Evolutionary conservation across 2,329 filamentous ascomycete species (phyloP), one percentile per base, ranked within the genome.

Genomic region (Monosporascus sp.): DNA sequence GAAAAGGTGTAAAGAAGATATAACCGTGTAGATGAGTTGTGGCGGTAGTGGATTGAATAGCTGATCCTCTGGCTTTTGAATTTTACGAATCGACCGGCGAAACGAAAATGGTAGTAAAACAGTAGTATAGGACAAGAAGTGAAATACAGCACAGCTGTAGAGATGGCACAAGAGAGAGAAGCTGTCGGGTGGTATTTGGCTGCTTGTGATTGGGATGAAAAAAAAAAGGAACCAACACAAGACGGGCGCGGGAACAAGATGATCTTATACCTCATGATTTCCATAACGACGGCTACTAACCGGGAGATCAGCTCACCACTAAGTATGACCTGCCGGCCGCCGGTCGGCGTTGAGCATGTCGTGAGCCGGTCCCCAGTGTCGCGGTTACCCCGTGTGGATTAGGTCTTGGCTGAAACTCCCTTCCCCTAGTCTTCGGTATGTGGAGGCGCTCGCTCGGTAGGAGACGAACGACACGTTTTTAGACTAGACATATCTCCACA

Each of bases 71-170:
- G 31, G 31, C 4, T 34, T 14, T 41, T 24, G 34, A 24, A 34
- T 14, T 34, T 34, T 34, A 34, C 31, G 43, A 27, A 31, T 36
- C 43, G n/a, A 40, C 27, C 19, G 9, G 44, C 44, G 44, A 31
- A 41, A 27, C 11, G 38, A n/a, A 19, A 14, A 22, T 36, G 40
- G n/a, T 31, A 14, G 36, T 41, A 31, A 50, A 22, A 52, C 51
- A 56, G 57, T 37, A 57, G 52, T 52, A 51, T 57, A 56, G 57
- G 52, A 19, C 40, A 59, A 60, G 60, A 63, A 66, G 41, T 24
- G 59, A 64, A 61, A 44, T 52, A 66, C 63, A 66, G 63, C 62
- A 57, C 63, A 66, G 63, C 64, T 66, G 64, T 61, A 48, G 27
- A 51, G 31, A 51, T 47, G 24, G 27, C 56, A 37, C 24, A 27